phyloP scores from a whole-genome alignment of 2,329 filamentous ascomycete species.

The Penicillium sp. region DNA sequence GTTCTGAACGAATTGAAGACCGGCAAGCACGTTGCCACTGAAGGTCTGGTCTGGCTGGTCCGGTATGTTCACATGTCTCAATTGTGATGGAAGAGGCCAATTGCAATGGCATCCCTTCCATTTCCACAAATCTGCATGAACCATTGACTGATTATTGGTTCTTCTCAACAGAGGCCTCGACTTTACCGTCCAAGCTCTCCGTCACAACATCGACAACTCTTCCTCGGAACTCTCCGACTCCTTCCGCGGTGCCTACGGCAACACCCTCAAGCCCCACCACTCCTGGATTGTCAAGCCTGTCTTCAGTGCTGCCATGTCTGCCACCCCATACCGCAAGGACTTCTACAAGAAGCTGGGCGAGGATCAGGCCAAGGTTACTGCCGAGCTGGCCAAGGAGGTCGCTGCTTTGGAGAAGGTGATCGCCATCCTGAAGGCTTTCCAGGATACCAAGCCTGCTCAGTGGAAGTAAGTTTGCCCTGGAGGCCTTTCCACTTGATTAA shows the following conservation, averaged over 20 bases:
- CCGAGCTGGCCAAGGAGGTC: constrained; percentile 70
- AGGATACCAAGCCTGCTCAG: constrained; percentile 55
- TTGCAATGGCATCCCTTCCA: not conserved
- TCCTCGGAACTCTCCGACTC: constrained; percentile 76
- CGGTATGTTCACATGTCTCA: constrained; percentile 57
- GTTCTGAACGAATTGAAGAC: constrained; percentile 82
- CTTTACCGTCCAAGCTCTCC: constrained; percentile 84
- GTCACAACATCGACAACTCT: constrained; percentile 68
- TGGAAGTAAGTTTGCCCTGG: constrained; percentile 33
- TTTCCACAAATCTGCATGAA: not conserved
- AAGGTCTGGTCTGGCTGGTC: constrained; percentile 86
- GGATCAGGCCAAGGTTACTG: constrained; percentile 55
- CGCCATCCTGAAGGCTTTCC: constrained; percentile 68
- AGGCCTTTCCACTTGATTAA: constrained; percentile 7
- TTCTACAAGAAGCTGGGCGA: constrained; percentile 81
- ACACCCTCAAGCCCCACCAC: constrained; percentile 90
- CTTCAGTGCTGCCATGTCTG: constrained; percentile 90
- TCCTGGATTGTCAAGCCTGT: constrained; percentile 85
- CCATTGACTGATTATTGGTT: not conserved
- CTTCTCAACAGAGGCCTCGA: constrained; percentile 70
- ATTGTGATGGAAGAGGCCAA: not conserved
- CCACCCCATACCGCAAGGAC: constrained; percentile 87
- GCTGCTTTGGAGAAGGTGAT: constrained; percentile 75
- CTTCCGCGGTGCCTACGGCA: constrained; percentile 81
- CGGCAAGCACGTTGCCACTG: constrained; percentile 84